These are phyloP conservation scores for Verticillium tricorpus DNA, from an alignment of 2,329 filamentous ascomycete species.

Conservation along the genomic window DNA sequence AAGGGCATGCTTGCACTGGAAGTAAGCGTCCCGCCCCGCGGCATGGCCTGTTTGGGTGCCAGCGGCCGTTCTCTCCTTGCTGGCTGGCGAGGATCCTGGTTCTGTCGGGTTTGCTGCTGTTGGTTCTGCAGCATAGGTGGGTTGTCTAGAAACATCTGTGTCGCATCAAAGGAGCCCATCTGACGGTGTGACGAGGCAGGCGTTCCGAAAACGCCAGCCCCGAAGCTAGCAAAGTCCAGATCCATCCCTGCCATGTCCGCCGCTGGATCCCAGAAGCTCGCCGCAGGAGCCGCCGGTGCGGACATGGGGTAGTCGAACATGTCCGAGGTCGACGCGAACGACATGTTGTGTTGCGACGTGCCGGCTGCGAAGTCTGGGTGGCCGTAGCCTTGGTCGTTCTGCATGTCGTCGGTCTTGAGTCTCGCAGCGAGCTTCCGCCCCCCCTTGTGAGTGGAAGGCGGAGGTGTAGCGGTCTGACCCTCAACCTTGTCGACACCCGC, in stretches of 20 bases:
- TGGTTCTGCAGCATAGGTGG: conserved; percentile 25
- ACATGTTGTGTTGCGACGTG: conserved; percentile 45
- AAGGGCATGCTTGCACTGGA: conserved; percentile 26
- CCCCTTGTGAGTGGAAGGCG: conserved; percentile 52
- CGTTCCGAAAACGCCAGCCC: conserved; percentile 38
- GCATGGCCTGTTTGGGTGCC: conserved; percentile 44
- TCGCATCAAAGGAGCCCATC: conserved; percentile 48
- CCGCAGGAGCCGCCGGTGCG: conserved; percentile 45
- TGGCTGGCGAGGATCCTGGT: conserved; percentile 18
- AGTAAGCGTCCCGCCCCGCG: conserved; percentile 14
- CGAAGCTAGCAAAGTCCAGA: conserved; percentile 48
- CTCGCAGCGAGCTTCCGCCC: conserved; percentile 51
- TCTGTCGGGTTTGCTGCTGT: conserved; percentile 12
- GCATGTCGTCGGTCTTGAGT: conserved; percentile 44
- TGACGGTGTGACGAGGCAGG: conserved; percentile 34
- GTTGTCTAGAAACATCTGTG: conserved; percentile 50
- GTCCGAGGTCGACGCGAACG: conserved; percentile 45
- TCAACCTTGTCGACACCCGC: conserved; percentile 31
- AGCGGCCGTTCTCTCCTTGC: conserved; percentile 39
- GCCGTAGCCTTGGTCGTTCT: conserved; percentile 51
- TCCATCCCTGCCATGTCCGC: conserved; percentile 51
- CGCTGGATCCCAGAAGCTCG: conserved; percentile 55
- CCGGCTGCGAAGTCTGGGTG: conserved; percentile 46
- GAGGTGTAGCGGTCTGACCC: conserved; percentile 55
- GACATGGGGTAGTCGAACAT: conserved; percentile 58